Evolutionary conservation across 192 early-diverging fungal genomes (phyloP), one percentile per base, ranked within the genome.

Genomic region (Backusella sp.): DNA sequence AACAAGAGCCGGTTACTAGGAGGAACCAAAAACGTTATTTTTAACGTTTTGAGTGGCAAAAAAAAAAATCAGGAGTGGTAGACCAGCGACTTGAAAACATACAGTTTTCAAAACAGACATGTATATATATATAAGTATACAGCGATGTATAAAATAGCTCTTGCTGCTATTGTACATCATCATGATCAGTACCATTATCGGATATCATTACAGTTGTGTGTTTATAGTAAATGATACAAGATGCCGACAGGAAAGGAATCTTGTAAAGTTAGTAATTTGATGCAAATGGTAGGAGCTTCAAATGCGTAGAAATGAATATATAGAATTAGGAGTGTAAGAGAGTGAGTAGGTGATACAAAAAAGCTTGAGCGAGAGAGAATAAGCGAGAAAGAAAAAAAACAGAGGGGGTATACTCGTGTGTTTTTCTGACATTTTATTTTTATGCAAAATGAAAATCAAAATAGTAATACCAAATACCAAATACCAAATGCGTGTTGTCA

Each of bases 371-470:
- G 32, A 23, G n/a, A 19, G 4, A 56, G 53, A 21, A 21, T 21
- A 56, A 56, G 8, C 21, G 2, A 44, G 42, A 21, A 8, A 56
- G 8, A 7, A 21, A 56, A 32, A 8, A 53, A n/a, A 53, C 11
- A 59, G 53, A 23, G 52, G 3, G 26, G 12, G 23, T 0, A 26
- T 3, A 62, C 56, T 62, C 56, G 23, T 62, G 56, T 62, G 9
- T 62, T 26, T 62, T 28, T 62, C 26, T 62, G 21, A 62, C 26
- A 28, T 62, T 62, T 62, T 62, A 23, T 62, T 28, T 62, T 62
- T 62, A 62, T 62, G 56, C 56, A 62, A 62, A 62, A 62, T 26
- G 56, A 62, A 62, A 11, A 62, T 62, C 56, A 28, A 49, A 49
- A 49, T 49, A 28, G 56, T 62, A 62, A 11, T 28, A 62, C 21